These are phyloP conservation scores for Coprinellus micaceus DNA, from an alignment of 768 basidiomycete genomes.

Conservation along the genomic window DNA sequence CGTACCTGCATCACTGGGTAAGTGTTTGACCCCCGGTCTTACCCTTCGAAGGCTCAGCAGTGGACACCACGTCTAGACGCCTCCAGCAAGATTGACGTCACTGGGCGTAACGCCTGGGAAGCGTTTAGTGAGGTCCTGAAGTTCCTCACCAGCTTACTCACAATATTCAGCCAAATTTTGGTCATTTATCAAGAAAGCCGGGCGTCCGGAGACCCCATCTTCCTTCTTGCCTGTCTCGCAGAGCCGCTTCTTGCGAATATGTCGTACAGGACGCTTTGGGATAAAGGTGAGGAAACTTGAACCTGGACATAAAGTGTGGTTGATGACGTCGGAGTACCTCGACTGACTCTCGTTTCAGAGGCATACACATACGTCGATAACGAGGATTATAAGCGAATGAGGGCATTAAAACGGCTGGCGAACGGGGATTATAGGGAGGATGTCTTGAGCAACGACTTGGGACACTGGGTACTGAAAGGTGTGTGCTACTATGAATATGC, in stretches of 20 bases:
- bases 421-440: conserved; percentile 30
- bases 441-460: conserved; percentile 34
- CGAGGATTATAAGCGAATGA: conserved; percentile 25
- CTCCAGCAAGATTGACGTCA: conserved; percentile 15
- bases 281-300: conserved; percentile 19
- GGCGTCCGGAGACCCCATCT: conserved; percentile 26
- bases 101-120: conserved; percentile 21
- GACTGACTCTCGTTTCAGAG: conserved; percentile 13
- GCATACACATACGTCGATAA: conserved; percentile 29
- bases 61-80: conserved; percentile 18
- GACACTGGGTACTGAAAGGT: conserved; percentile 30
- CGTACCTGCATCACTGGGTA: conserved; percentile 23
- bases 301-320: neutral
- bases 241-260: conserved; percentile 26
- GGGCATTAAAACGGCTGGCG: conserved; percentile 27
- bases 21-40: neutral
- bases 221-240: conserved; percentile 31
- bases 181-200: conserved; percentile 29
- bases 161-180: conserved; percentile 24
- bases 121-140: conserved; percentile 22
- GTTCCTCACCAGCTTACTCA: conserved; percentile 19
- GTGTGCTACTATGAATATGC: neutral
- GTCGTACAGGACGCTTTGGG: conserved; percentile 23
- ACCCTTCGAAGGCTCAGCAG: neutral
- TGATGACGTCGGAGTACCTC: neutral